These are phyloP conservation scores for Casuarina cunninghamiana DNA, from an alignment of 306 rosid species.

Conservation along the genomic window DNA sequence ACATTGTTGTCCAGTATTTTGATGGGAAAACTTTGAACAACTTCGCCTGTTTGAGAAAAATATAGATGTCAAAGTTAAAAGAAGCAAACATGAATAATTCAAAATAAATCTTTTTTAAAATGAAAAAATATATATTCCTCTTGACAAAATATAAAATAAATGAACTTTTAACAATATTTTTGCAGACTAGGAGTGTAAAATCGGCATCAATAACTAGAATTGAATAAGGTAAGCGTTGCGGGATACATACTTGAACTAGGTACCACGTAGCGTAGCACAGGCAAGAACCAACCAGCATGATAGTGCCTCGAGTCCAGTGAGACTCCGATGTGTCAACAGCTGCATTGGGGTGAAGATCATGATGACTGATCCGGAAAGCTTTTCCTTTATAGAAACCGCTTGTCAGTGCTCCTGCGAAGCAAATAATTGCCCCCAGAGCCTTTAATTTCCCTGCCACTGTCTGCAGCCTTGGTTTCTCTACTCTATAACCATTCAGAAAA, in stretches of 20 bases:
- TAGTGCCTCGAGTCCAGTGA: constrained; percentile 53
- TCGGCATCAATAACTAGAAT: neutral
- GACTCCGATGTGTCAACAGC: constrained; percentile 11
- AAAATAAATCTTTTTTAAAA: neutral
- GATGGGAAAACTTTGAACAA: constrained; percentile 49
- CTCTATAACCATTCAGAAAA: constrained; percentile 25
- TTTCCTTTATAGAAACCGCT: constrained; percentile 49
- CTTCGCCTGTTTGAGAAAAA: constrained; percentile 38
- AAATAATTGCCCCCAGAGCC: constrained; percentile 47
- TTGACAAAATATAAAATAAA: no score
- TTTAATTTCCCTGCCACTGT: constrained; percentile 43
- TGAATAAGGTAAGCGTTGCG: neutral
- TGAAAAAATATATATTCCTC: neutral
- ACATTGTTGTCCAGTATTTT: constrained; percentile 52
- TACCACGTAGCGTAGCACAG: constrained; percentile 52
- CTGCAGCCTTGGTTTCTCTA: constrained; percentile 39
- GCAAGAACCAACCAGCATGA: constrained; percentile 52
- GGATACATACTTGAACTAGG: constrained; percentile 48
- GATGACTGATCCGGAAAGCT: constrained; percentile 40
- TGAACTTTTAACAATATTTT: neutral
- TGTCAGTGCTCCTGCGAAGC: constrained; percentile 58
- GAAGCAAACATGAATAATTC: no score
- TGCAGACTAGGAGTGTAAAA: neutral
- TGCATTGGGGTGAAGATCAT: neutral
- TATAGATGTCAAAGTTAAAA: neutral